A percentile compares a stretch with the other conserved stretches of the same genome.
phyloP scores from a whole-genome alignment of 169 alveolate genomes.

The Plasmodium inui region DNA sequence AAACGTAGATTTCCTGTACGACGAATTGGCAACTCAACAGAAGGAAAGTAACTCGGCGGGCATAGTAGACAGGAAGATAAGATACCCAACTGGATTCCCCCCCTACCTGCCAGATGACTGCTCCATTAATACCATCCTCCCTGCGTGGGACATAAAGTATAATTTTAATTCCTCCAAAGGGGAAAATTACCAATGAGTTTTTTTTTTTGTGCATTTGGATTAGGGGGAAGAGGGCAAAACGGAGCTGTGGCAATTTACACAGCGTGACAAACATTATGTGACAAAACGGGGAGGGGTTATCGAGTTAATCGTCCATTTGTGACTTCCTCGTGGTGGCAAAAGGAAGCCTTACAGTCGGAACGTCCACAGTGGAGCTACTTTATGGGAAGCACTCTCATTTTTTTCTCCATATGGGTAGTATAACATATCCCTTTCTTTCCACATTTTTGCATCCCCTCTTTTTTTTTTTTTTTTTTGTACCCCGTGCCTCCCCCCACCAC shows the following conservation, averaged over 20 bases:
- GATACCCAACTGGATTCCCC: constrained; percentile 65
- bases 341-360: no score
- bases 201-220: constrained; percentile 3
- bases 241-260: no score
- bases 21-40: constrained; percentile 17
- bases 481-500: neutral
- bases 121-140: constrained; percentile 60
- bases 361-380: no score
- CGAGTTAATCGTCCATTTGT: no score
- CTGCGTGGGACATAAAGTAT: constrained; percentile 68
- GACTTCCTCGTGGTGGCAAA: no score
- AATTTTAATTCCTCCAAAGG: constrained; percentile 17
- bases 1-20: constrained; percentile 44
- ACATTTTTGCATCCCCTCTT: neutral
- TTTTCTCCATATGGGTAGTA: no score
- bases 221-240: no score
- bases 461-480: neutral
- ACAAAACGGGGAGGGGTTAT: no score
- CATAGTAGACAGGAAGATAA: constrained; percentile 16
- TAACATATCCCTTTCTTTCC: neutral
- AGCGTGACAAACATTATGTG: no score
- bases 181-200: neutral
- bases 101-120: constrained; percentile 75
- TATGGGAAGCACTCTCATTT: no score
- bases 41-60: constrained; percentile 7